Base-by-base conservation (phyloP, 805 yeast genomes). In the Torulaspora franciscae region DNA sequence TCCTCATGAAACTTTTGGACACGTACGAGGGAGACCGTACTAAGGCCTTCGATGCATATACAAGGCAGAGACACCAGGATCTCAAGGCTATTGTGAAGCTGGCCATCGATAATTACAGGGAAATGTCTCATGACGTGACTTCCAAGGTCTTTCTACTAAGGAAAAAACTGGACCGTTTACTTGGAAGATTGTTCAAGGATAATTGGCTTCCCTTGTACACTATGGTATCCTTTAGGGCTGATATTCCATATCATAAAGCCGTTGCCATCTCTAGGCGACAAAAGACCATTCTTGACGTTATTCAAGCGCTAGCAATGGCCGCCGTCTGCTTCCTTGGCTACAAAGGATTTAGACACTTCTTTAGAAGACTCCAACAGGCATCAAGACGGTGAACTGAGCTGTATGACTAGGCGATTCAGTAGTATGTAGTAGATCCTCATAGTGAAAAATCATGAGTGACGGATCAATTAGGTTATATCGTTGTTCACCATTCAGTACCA, bases 181-280 rank as follows among this genome's bases (percentile, higher is more conserved):
- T 90, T 43, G 83, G 88, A 7, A 74, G 73, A 39, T 49, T 73
- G 8, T 64, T 81, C 22, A 81, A 80, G 46, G 81, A 79, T 14
- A 65, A 61, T 29, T 86, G 96, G 95, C 66, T 88, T 26, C 96
- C 96, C 1, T 69, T 90, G 56, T 90, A 90, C 64, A 81, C 95
- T 7, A 89, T 90, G 97, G 86, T 90, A 2, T 83, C 95, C 1
- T 90, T 90, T 68, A 72, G 95, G 49, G 79, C 82, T 6, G 96
- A 90, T 59, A 82, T 89, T 27, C 71, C 84, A 7, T 90, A 90
- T 58, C 75, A 88, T 1, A 70, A 72, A 42, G 95, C 95, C 1
- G 71, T 85, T 9, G 61, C 62, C 7, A 70, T 73, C 28, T 79
- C 79, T 40, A 60, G 65, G 33, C 68, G 76, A 42, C 96, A 88